Base-by-base conservation (phyloP, 805 yeast genomes). In the Pichia nanzhaoensis region DNA sequence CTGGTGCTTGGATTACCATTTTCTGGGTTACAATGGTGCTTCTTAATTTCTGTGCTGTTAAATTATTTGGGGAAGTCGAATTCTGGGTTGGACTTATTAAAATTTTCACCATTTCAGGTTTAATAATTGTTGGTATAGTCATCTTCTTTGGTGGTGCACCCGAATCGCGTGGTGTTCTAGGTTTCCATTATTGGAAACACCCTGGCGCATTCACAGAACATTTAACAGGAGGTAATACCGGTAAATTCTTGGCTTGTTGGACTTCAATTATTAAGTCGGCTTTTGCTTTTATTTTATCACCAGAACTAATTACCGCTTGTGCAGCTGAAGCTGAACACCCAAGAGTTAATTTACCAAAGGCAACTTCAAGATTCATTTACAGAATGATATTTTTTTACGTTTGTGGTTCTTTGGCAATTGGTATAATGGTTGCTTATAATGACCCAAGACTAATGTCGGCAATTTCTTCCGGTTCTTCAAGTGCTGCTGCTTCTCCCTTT, bases 141-240 rank as follows among this genome's bases (percentile, higher is more conserved):
- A 74, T 80, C 49, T 75, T 77, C 45, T 74, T 78, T 57, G 86
- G 84, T 44, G 85, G 84, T 51, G 82, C 77, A 33, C 84, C 85
- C 7, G 46, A 37, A 16, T 55, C 53, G 17, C 71, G 71, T 42
- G 79, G 76, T 43, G 70, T 82, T 48, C 62, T 75, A 30, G 88
- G 88, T 6, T 81, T 81, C 71, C 77, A 81, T 51, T 81, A 70
- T 64, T 82, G 88, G 88, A 66, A 59, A n/a, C 42, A 52, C 37
- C 63, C 61, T 12, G 74, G 70, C 50, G 61, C 67, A 3, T 82
- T 81, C 52, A 67, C 74, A 53, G 68, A 66, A 44, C 77, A 77
- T 53, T 55, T 75, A 41, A 66, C 68, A 2, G 57, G 58, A 5
- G 87, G 86, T 18, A 60, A 64, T 38, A 72, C 82, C 17, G 89